These are phyloP conservation scores for Boletus putidus DNA, from an alignment of 1,284 basidiomycete genomes.

Conservation along the genomic window DNA sequence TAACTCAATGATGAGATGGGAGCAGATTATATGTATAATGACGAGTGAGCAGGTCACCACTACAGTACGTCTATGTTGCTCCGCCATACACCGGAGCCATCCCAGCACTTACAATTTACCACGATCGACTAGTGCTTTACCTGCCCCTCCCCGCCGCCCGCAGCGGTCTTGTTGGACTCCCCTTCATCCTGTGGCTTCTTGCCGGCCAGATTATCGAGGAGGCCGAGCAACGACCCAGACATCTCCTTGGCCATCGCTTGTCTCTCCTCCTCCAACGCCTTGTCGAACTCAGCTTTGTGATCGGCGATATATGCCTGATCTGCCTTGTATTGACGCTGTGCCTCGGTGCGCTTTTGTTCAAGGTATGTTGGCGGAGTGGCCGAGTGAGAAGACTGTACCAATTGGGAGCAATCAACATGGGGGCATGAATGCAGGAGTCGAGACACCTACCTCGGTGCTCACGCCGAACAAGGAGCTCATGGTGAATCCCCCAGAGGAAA, in stretches of 20 bases:
- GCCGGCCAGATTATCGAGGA: conserved; percentile 40
- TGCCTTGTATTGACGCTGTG: conserved; percentile 80
- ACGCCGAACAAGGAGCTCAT: conserved; percentile 46
- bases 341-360: conserved; percentile 86
- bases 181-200: conserved; percentile 41
- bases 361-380: conserved; percentile 79
- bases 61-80: conserved; percentile 16
- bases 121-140: conserved; percentile 3
- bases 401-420: conserved; percentile 2
- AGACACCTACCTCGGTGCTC: conserved; percentile 24
- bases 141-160: conserved; percentile 15
- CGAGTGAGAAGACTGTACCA: conserved; percentile 32
- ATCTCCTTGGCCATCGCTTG: conserved; percentile 70
- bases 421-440: not conserved
- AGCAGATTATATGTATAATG: conserved; percentile 14
- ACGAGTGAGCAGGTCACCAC: not conserved
- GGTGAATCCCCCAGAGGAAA: conserved; percentile 49
- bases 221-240: conserved; percentile 48
- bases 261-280: conserved; percentile 78
- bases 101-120: no score
- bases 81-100: not conserved
- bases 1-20: conserved; percentile 11
- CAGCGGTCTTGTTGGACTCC: conserved; percentile 6
- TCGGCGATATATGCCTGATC: conserved; percentile 87
- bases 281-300: conserved; percentile 81